Evolutionary conservation across 1,284 basidiomycete genomes (phyloP).

Genomic region (Cryptococcus sp.): DNA sequence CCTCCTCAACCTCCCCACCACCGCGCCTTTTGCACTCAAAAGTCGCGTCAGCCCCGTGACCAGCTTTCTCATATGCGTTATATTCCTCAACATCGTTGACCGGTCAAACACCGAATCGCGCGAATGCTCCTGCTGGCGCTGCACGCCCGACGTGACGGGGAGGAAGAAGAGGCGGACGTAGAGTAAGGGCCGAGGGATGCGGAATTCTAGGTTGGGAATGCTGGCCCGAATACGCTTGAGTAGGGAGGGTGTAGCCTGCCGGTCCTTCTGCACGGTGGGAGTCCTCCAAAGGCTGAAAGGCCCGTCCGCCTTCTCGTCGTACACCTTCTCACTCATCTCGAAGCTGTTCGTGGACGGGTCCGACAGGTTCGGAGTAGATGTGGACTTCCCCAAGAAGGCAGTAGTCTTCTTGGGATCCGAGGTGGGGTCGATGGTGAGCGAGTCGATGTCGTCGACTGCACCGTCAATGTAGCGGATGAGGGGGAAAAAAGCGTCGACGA

Average conservation of each 20-base stretch:
- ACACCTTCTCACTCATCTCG: slow-evolving; percentile 17
- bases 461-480: slow-evolving; percentile 76
- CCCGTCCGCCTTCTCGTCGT: slow-evolving; percentile 10
- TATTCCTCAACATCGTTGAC: slow-evolving; percentile 59
- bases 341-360: slow-evolving; percentile 9
- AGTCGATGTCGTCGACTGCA: slow-evolving; percentile 76
- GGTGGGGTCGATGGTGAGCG: slow-evolving; percentile 57
- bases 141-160: slow-evolving; percentile 24
- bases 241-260: not conserved
- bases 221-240: not conserved
- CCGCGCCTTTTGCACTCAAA: slow-evolving; percentile 76
- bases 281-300: not conserved
- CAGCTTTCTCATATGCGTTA: slow-evolving; percentile 74
- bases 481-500: slow-evolving; percentile 93
- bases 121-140: slow-evolving; percentile 16
- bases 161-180: slow-evolving; percentile 42
- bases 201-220: not conserved
- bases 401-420: slow-evolving; percentile 25
- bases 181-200: slow-evolving; percentile 16
- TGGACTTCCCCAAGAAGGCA: slow-evolving; percentile 9
- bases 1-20: slow-evolving; percentile 76
- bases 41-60: slow-evolving; percentile 78
- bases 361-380: slow-evolving; percentile 1
- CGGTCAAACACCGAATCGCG: slow-evolving; percentile 43
- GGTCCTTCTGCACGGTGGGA: not conserved